Evolutionary conservation across 331 rosid species (phyloP).

Genomic region (Quercus phellos): DNA sequence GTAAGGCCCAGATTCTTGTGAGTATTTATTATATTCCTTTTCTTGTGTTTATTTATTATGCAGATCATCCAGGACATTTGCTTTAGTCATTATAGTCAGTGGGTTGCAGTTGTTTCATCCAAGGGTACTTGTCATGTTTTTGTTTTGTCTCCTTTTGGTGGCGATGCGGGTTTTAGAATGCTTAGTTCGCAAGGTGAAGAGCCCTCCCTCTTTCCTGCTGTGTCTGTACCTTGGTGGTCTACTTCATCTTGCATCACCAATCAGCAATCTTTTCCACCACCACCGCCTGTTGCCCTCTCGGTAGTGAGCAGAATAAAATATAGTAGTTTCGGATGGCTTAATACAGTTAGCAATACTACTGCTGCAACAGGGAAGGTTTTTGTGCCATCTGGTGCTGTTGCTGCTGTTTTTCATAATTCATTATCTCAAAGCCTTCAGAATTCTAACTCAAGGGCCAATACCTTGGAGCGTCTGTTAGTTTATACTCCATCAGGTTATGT

Average conservation of each 20-base stretch:
- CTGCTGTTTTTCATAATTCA: conserved; percentile 83
- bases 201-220: conserved; percentile 58
- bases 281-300: conserved; percentile 64
- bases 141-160: conserved; percentile 85
- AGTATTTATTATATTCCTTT: conserved; percentile 5
- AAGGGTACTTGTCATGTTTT: conserved; percentile 88
- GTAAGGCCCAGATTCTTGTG: neutral
- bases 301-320: conserved; percentile 88
- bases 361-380: conserved; percentile 71
- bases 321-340: conserved; percentile 93
- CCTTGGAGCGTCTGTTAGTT: conserved; percentile 77
- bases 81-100: conserved; percentile 81
- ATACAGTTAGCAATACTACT: conserved; percentile 49
- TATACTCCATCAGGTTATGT: conserved; percentile 92
- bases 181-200: conserved; percentile 58
- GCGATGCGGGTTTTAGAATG: conserved; percentile 70
- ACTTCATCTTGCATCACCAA: conserved; percentile 39
- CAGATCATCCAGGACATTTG: conserved; percentile 96
- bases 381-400: conserved; percentile 92
- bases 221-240: conserved; percentile 88
- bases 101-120: conserved; percentile 90
- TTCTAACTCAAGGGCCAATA: conserved; percentile 37
- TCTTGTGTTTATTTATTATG: conserved; percentile 9
- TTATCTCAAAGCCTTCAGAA: conserved; percentile 43
- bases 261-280: conserved; percentile 72